Percentiles rank a stretch among this genome's conserved stretches.
These are phyloP conservation scores for Pythium sukuiense DNA, from an alignment of 352 stramenopile genomes.

Conservation along the genomic window DNA sequence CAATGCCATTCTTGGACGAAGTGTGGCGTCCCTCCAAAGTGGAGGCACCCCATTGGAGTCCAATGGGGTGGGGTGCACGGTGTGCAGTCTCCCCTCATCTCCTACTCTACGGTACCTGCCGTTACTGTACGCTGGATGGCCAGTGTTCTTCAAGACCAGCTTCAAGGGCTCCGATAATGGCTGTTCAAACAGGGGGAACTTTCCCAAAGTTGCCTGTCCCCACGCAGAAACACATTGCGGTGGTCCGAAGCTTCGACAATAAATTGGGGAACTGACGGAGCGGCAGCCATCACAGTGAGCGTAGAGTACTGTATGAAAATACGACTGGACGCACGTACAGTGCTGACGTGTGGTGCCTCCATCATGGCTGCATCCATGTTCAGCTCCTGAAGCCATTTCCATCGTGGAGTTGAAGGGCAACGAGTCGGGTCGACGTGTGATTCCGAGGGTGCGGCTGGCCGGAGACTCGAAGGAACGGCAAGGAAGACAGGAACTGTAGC, in stretches of 20 bases:
- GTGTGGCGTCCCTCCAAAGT: no score
- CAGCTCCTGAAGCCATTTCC: not conserved
- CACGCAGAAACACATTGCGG: not conserved
- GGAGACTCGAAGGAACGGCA: not conserved
- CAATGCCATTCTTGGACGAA: no score
- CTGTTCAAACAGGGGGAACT: not conserved
- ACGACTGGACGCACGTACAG: not conserved
- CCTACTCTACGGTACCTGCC: no score
- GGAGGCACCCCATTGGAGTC: no score
- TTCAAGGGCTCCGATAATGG: no score
- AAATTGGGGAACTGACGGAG: not conserved
- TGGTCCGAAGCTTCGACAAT: not conserved
- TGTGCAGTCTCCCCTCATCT: no score
- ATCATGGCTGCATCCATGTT: not conserved
- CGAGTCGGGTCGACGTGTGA: not conserved
- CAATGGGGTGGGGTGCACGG: no score
- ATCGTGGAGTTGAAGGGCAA: conserved; percentile 10
- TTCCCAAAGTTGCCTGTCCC: not conserved
- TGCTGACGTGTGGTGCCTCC: not conserved
- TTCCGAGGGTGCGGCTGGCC: conserved; percentile 9
- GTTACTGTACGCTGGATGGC: no score
- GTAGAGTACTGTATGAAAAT: not conserved
- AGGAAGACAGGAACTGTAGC: not conserved
- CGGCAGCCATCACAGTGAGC: not conserved
- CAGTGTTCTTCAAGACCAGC: no score